Conservation (phyloP, 345 rosid species). For the Schrenkiella parvula region DNA sequence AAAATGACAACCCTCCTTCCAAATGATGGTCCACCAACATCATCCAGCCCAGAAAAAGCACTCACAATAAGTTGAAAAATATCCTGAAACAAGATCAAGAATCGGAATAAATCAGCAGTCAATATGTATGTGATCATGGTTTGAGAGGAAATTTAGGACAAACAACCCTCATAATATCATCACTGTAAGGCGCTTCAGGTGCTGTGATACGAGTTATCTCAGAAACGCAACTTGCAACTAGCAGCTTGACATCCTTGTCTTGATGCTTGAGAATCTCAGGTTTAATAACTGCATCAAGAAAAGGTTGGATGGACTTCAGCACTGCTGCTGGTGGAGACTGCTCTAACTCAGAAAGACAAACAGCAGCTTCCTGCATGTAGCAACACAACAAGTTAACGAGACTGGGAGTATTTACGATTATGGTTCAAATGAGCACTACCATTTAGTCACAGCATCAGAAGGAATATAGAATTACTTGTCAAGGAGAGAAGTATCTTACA, state of each 20-base stretch:
- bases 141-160: conserved; percentile 2
- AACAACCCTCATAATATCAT: conserved; percentile 74
- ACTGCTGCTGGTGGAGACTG: conserved; percentile 71
- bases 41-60: conserved; percentile 78
- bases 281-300: conserved; percentile 71
- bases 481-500: not conserved
- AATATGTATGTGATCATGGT: not conserved
- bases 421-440: not conserved
- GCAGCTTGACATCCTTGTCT: conserved; percentile 90
- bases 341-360: conserved; percentile 80
- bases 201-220: conserved; percentile 97
- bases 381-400: conserved; percentile 9
- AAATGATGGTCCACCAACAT: conserved; percentile 80
- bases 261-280: conserved; percentile 83
- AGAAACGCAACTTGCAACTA: conserved; percentile 92
- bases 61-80: conserved; percentile 79
- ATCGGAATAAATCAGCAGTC: conserved; percentile 8
- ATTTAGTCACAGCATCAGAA: not conserved
- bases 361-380: conserved; percentile 74
- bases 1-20: conserved; percentile 88
- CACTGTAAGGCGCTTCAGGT: conserved; percentile 95
- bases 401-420: not conserved
- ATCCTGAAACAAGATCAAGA: conserved; percentile 54
- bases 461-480: not conserved
- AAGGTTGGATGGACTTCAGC: conserved; percentile 75